Percentiles rank a stretch among this genome's conserved stretches.
Evolutionary conservation across 2,329 filamentous ascomycete species (phyloP).

Genomic region (Chalaropsis thielavioides): DNA sequence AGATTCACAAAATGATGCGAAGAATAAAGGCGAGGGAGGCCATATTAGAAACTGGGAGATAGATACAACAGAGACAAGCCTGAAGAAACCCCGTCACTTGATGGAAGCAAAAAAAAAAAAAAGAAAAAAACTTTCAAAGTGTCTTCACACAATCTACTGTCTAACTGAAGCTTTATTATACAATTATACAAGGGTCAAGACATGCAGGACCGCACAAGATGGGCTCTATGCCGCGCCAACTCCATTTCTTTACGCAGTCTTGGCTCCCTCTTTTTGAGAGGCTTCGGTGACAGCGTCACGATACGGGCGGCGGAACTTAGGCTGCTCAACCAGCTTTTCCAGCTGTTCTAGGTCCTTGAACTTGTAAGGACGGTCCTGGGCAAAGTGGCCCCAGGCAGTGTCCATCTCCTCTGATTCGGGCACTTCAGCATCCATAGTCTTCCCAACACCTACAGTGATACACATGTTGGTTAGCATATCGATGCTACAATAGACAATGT

Average conservation of each 20-base stretch:
- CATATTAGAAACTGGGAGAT: too few relatives aligned
- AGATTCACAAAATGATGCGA: neutral
- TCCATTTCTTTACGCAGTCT: neutral
- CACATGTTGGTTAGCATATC: neutral
- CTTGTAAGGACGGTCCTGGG: constrained; percentile 16
- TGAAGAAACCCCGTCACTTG: too few relatives aligned
- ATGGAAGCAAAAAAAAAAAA: neutral
- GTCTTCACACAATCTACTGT: neutral
- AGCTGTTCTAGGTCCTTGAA: constrained; percentile 15
- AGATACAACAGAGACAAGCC: neutral
- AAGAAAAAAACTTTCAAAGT: too few relatives aligned
- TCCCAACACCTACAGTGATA: constrained; percentile 12
- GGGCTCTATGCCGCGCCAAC: neutral
- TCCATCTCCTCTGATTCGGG: constrained; percentile 14
- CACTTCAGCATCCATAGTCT: constrained; percentile 16
- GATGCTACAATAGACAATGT: neutral
- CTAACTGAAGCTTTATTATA: neutral
- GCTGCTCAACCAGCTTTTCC: constrained; percentile 15
- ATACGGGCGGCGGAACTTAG: constrained; percentile 17
- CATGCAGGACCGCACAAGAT: neutral
- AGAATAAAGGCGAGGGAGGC: neutral
- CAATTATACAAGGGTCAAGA: constrained; percentile 4
- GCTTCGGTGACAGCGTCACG: constrained; percentile 6
- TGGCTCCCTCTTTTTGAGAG: neutral
- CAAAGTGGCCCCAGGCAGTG: constrained; percentile 16